phyloP scores from a whole-genome alignment of 768 basidiomycete genomes.

The Daedalea quercina region DNA sequence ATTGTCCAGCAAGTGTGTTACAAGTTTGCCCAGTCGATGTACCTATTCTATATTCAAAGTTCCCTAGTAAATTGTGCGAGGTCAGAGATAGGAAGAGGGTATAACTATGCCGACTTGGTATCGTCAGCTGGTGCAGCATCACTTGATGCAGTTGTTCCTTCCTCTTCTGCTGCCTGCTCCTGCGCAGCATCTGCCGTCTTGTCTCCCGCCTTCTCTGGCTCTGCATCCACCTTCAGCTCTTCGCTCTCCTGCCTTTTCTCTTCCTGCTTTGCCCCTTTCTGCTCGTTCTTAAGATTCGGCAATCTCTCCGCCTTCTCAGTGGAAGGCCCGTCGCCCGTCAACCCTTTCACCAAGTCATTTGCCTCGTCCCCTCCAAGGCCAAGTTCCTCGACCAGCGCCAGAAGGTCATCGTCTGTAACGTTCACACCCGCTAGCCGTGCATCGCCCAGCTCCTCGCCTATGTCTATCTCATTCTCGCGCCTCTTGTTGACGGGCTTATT shows the following conservation, averaged over 20 bases:
- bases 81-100: too few relatives aligned
- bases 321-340: constrained; percentile 22
- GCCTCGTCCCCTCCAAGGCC: constrained; percentile 77
- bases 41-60: too few relatives aligned
- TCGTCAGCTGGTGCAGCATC: too few relatives aligned
- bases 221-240: constrained; percentile 20
- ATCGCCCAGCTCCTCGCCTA: constrained; percentile 61
- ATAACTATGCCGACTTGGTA: too few relatives aligned
- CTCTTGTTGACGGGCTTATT: constrained; percentile 37
- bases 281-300: not conserved
- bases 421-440: constrained; percentile 72
- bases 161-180: not conserved
- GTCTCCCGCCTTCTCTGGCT: constrained; percentile 30
- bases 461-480: constrained; percentile 55
- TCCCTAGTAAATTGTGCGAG: too few relatives aligned
- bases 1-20: too few relatives aligned
- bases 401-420: constrained; percentile 70
- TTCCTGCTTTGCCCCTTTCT: constrained; percentile 4
- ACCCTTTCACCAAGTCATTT: constrained; percentile 62
- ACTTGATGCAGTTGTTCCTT: too few relatives aligned
- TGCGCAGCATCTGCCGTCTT: constrained; percentile 24
- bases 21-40: too few relatives aligned
- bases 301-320: not conserved
- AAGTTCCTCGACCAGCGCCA: constrained; percentile 63
- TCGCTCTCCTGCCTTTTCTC: constrained; percentile 6